A percentile compares a stretch with the other conserved stretches of the same genome.
These are phyloP conservation scores for Lactarius hengduanensis DNA, from an alignment of 768 basidiomycete genomes.

Conservation along the genomic window DNA sequence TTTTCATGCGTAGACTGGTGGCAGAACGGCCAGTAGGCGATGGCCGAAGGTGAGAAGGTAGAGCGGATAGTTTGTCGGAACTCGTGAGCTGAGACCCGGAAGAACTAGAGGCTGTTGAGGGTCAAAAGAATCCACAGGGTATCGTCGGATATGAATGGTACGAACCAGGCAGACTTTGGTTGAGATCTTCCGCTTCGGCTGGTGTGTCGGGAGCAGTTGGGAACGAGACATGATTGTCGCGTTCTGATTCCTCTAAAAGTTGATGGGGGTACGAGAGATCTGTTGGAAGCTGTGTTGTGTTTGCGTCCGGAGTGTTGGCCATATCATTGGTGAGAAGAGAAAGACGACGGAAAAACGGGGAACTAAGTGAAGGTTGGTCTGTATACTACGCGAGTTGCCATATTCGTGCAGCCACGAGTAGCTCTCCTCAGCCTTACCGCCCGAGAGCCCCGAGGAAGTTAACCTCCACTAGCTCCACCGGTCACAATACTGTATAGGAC, in stretches of 20 bases:
- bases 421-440: constrained; percentile 7
- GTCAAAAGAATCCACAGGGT: neutral
- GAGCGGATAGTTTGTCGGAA: constrained; percentile 47
- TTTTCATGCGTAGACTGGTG: constrained; percentile 34
- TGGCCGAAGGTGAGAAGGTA: constrained; percentile 36
- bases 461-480: neutral
- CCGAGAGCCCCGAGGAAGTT: constrained; percentile 1
- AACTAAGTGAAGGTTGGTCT: neutral
- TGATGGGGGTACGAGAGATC: constrained; percentile 10
- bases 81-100: constrained; percentile 38
- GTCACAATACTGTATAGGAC: no score
- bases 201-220: neutral
- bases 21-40: constrained; percentile 37
- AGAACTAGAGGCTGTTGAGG: constrained; percentile 30
- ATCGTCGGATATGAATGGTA: neutral
- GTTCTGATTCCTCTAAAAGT: constrained; percentile 5
- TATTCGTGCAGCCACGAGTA: constrained; percentile 16
- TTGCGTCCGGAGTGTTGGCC: constrained; percentile 1
- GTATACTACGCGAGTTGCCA: constrained; percentile 10
- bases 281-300: neutral
- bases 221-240: neutral
- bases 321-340: constrained; percentile 4
- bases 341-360: neutral
- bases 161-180: constrained; percentile 12
- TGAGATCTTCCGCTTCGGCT: neutral